Evolutionary conservation across 2,329 filamentous ascomycete species (phyloP).

Genomic region (Claviceps digitariae): DNA sequence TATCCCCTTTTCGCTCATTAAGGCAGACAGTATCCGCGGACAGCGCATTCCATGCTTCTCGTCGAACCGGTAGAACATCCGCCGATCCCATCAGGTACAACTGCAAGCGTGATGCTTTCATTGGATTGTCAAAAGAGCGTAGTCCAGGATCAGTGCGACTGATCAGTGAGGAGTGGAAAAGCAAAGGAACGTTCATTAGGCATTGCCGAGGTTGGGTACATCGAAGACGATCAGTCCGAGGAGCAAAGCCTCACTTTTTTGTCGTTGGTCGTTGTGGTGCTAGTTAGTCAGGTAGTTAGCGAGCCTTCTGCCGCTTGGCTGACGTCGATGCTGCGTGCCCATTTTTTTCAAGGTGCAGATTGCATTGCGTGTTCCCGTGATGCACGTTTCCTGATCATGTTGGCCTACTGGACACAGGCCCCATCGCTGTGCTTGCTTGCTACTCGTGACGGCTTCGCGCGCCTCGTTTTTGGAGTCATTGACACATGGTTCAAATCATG

Average conservation of each 20-base stretch:
- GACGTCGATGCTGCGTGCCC: background rate
- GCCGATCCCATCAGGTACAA: background rate
- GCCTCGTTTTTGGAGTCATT: background rate
- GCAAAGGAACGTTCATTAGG: background rate
- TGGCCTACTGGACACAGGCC: background rate
- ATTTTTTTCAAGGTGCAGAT: no score
- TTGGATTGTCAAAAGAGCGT: background rate
- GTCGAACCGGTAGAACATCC: background rate
- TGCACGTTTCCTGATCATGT: background rate
- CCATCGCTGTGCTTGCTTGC: background rate
- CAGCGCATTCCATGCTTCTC: background rate
- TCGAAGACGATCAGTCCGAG: no score
- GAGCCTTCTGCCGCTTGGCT: no score
- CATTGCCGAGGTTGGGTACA: no score
- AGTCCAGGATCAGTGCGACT: background rate
- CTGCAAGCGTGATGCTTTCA: background rate
- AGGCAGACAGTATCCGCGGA: background rate
- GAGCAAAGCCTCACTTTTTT: no score
- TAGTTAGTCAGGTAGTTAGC: no score
- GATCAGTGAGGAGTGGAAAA: background rate
- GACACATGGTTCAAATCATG: no score
- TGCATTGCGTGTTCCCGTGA: background rate
- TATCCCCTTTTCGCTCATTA: background rate
- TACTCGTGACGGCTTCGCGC: no score
- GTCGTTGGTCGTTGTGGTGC: no score